phyloP scores from a whole-genome alignment of 2,329 filamentous ascomycete species.

The Myotisia sp. region DNA sequence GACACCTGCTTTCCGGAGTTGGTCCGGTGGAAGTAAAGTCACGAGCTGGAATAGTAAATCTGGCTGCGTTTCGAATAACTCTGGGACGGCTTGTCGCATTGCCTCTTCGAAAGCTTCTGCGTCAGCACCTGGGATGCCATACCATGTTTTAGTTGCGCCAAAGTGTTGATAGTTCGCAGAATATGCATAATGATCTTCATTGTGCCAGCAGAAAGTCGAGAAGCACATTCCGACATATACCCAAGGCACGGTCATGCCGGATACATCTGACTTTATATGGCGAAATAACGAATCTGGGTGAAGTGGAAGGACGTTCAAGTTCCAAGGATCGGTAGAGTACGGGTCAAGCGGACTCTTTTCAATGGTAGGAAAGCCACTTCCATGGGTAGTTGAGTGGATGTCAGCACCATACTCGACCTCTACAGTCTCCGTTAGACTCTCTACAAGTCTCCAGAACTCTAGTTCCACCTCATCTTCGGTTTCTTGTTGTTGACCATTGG shows the following conservation, averaged over 20 bases:
- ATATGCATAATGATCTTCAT: slow-evolving; percentile 95
- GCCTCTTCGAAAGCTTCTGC: slow-evolving; percentile 89
- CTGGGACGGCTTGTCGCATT: slow-evolving; percentile 88
- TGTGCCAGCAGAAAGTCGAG: slow-evolving; percentile 98
- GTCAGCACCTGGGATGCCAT: slow-evolving; percentile 87
- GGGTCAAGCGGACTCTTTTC: slow-evolving; percentile 78
- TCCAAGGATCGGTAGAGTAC: slow-evolving; percentile 87
- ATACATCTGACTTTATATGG: slow-evolving; percentile 96
- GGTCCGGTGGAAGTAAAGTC: slow-evolving; percentile 86
- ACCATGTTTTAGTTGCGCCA: slow-evolving; percentile 97
- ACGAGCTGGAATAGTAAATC: slow-evolving; percentile 94
- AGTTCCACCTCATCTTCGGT: slow-evolving; percentile 91
- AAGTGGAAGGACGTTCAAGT: slow-evolving; percentile 81
- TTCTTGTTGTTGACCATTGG: slow-evolving; percentile 65
- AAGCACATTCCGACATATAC: slow-evolving; percentile 99
- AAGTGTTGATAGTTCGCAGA: slow-evolving; percentile 98
- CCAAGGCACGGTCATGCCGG: slow-evolving; percentile 98
- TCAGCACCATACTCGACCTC: slow-evolving; percentile 97
- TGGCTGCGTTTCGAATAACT: slow-evolving; percentile 91
- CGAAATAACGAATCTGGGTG: slow-evolving; percentile 85
- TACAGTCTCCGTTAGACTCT: slow-evolving; percentile 85
- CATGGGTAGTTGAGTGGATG: slow-evolving; percentile 95
- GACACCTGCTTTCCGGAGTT: slow-evolving; percentile 83
- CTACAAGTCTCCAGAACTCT: slow-evolving; percentile 92
- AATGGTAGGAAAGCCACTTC: slow-evolving; percentile 88